Percentiles rank a stretch among this genome's conserved stretches.
phyloP scores from a whole-genome alignment of 108 stramenopile species.

The Bacterosira constricta region DNA sequence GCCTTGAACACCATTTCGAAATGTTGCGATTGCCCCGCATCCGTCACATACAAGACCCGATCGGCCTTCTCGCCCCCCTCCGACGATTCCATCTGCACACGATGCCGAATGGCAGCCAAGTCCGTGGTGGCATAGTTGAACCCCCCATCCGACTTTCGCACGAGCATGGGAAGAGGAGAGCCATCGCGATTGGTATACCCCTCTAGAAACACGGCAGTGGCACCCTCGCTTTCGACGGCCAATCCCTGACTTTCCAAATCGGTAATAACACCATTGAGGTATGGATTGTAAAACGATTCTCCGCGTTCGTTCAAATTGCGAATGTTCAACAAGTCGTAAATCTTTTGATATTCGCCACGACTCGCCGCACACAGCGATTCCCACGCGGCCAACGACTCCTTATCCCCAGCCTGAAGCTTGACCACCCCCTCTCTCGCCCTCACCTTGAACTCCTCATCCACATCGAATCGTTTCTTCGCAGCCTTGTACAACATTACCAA shows the following conservation, averaged over 20 bases:
- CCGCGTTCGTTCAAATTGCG: conserved; percentile 80
- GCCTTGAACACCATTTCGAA: conserved; percentile 95
- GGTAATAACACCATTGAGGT: conserved; percentile 79
- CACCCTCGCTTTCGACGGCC: conserved; percentile 87
- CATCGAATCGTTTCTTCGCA: conserved; percentile 92
- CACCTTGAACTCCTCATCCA: conserved; percentile 88
- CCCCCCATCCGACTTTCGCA: conserved; percentile 97
- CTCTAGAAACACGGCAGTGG: conserved; percentile 85
- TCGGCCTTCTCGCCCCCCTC: conserved; percentile 84
- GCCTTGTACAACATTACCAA: conserved; percentile 96
- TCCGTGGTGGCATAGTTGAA: conserved; percentile 99
- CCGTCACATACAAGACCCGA: conserved; percentile 94
- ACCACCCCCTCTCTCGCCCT: conserved; percentile 93
- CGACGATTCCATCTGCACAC: conserved; percentile 57
- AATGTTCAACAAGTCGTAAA: conserved; percentile 82
- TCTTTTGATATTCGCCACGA: conserved; percentile 86
- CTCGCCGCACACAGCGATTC: conserved; percentile 82
- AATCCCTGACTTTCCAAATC: conserved; percentile 78
- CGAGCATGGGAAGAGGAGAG: conserved; percentile 86
- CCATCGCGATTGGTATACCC: conserved; percentile 87
- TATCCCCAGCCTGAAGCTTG: conserved; percentile 93
- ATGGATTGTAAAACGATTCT: conserved; percentile 98
- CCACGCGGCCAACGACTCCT: conserved; percentile 91
- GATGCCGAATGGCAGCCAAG: conserved; percentile 94
- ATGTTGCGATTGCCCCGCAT: conserved; percentile 96